phyloP scores from a whole-genome alignment of 257 asterid genomes.

The Voacanga thouarsii region DNA sequence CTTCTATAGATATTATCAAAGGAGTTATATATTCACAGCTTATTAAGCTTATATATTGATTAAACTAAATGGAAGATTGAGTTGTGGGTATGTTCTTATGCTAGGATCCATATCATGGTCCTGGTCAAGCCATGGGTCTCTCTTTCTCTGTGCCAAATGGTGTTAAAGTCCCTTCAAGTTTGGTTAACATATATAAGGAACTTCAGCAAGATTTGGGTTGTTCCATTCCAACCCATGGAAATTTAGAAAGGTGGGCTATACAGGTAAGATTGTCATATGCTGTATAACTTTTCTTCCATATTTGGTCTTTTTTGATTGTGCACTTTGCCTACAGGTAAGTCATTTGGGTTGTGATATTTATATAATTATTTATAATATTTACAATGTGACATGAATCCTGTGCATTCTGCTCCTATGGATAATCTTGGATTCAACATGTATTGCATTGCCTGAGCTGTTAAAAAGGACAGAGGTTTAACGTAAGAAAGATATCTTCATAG shows the following conservation, averaged over 20 bases:
- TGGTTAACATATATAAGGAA: conserved; percentile 83
- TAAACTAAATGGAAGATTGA: background rate
- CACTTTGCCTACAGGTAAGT: background rate
- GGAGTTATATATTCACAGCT: background rate
- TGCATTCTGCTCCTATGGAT: background rate
- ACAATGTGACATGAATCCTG: background rate
- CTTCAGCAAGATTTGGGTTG: conserved; percentile 82
- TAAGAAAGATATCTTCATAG: background rate
- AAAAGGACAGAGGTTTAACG: background rate
- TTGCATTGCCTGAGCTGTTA: background rate
- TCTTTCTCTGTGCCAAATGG: conserved; percentile 92
- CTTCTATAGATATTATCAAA: background rate
- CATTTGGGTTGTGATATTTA: background rate
- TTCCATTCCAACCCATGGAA: conserved; percentile 73
- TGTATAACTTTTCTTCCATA: conserved; percentile 12
- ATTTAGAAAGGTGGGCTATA: conserved; percentile 87
- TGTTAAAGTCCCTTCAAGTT: conserved; percentile 86
- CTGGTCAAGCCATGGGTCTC: conserved; percentile 99
- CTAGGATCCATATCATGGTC: conserved; percentile 99
- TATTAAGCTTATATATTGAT: background rate
- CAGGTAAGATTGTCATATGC: conserved; percentile 49
- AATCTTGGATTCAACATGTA: background rate
- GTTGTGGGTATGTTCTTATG: conserved; percentile 1
- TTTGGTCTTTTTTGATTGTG: background rate
- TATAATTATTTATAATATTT: background rate